Evolutionary conservation across 257 asterid species (phyloP).

Genomic region (Nicotiana tomentosiformis): DNA sequence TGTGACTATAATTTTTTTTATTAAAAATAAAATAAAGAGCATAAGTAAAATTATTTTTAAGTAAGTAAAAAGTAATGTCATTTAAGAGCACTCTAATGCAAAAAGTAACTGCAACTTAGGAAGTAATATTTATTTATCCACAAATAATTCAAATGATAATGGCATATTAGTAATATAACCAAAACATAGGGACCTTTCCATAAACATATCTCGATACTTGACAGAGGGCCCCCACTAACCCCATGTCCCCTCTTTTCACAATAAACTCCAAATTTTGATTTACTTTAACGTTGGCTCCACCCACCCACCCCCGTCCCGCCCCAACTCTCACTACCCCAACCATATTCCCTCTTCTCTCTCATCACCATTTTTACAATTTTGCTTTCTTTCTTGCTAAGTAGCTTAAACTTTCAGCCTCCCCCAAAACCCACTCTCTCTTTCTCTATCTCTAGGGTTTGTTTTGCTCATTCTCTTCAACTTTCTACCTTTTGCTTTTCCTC

Average conservation of each 20-base stretch:
- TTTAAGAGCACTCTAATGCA: too few species aligned
- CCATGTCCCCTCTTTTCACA: background rate
- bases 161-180: too few species aligned
- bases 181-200: background rate
- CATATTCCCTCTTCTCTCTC: background rate
- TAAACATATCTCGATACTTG: background rate
- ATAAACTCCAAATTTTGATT: conserved; percentile 23
- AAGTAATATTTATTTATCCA: too few species aligned
- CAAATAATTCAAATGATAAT: too few species aligned
- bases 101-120: too few species aligned
- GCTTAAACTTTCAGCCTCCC: conserved; percentile 49
- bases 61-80: too few species aligned
- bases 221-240: background rate
- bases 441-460: background rate
- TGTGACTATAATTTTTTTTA: too few species aligned
- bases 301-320: background rate
- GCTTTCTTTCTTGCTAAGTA: conserved; percentile 44
- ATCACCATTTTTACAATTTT: background rate
- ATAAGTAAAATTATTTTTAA: too few species aligned
- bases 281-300: conserved; percentile 26
- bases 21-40: too few species aligned
- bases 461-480: too few species aligned
- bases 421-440: background rate
- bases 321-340: background rate
- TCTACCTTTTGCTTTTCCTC: too few species aligned